Conservation (phyloP, 2,329 filamentous ascomycete genomes). For the Diplodia corticola region DNA sequence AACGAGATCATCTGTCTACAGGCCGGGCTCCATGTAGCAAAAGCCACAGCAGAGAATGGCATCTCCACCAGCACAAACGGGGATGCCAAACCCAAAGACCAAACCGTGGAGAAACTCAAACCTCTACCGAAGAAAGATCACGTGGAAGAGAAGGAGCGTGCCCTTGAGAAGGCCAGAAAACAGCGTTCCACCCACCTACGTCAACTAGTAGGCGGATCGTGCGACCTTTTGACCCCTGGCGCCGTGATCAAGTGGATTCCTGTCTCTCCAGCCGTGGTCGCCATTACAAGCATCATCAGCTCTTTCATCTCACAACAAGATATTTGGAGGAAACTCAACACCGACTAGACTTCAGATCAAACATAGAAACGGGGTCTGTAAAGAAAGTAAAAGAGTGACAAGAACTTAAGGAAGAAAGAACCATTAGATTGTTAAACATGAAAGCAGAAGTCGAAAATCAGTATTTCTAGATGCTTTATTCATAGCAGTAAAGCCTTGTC, state of each 20-base stretch:
- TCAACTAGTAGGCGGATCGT: slow-evolving; percentile 5
- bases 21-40: background rate
- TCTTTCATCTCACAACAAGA: slow-evolving; percentile 16
- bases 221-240: slow-evolving; percentile 17
- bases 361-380: background rate
- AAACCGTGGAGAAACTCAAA: background rate
- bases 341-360: background rate
- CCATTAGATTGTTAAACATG: background rate
- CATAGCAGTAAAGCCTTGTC: background rate
- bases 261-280: background rate
- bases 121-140: background rate
- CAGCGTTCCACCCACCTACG: background rate
- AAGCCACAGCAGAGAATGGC: background rate
- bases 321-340: slow-evolving; percentile 18
- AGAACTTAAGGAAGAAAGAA: background rate
- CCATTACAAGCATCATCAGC: slow-evolving; percentile 17
- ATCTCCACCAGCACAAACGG: background rate
- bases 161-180: background rate
- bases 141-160: background rate
- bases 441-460: background rate
- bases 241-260: slow-evolving; percentile 12
- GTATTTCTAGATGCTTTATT: background rate
- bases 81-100: background rate
- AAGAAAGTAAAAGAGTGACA: background rate
- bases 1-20: background rate